A percentile compares a stretch with the other conserved stretches of the same genome.
Conservation (phyloP, 2,329 filamentous ascomycete species). For the Biscogniauxia marginata region DNA sequence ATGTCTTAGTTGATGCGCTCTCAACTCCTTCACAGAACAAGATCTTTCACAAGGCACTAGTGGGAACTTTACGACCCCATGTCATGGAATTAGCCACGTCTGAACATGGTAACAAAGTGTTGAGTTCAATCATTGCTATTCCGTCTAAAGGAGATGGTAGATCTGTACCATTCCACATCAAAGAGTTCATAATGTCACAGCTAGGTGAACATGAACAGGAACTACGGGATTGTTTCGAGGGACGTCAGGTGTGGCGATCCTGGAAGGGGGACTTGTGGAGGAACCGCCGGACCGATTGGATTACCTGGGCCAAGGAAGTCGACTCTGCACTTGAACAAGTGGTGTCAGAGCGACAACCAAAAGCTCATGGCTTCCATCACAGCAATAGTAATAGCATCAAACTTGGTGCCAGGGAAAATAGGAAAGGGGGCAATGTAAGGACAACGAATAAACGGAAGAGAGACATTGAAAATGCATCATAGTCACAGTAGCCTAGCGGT, state of each 20-base stretch:
- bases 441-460: slow-evolving; percentile 1
- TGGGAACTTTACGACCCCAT: slow-evolving; percentile 46
- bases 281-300: slow-evolving; percentile 53
- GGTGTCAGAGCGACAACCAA: slow-evolving; percentile 9
- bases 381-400: slow-evolving; percentile 3
- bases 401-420: background rate
- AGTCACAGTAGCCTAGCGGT: background rate
- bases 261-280: slow-evolving; percentile 61
- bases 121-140: slow-evolving; percentile 48
- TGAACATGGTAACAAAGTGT: slow-evolving; percentile 50
- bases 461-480: slow-evolving; percentile 1
- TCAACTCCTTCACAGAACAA: slow-evolving; percentile 47
- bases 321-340: slow-evolving; percentile 29
- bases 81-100: slow-evolving; percentile 47
- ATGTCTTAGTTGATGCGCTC: slow-evolving; percentile 51
- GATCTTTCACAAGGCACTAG: slow-evolving; percentile 55
- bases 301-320: slow-evolving; percentile 54
- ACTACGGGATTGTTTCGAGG: slow-evolving; percentile 53
- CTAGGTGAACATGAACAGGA: slow-evolving; percentile 48
- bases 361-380: slow-evolving; percentile 3
- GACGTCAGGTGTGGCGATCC: slow-evolving; percentile 54
- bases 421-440: background rate
- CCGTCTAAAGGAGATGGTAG: slow-evolving; percentile 49
- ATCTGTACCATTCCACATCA: slow-evolving; percentile 56
- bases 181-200: slow-evolving; percentile 52